Percentiles rank a stretch among this genome's conserved stretches.
Conservation (phyloP, 139 green algal species). For the Tetraselmis striata region DNA sequence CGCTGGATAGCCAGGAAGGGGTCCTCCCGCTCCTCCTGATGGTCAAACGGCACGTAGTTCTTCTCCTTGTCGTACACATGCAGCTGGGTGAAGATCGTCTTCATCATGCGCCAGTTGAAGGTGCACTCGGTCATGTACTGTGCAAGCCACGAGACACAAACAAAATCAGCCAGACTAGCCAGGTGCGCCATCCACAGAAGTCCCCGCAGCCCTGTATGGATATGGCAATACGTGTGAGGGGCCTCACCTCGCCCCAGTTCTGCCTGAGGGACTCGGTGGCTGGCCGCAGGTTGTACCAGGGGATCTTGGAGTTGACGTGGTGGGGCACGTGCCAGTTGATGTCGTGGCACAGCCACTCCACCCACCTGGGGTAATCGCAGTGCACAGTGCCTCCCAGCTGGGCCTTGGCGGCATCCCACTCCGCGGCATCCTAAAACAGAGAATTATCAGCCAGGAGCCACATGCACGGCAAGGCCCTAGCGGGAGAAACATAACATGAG, state of each 20-base stretch:
- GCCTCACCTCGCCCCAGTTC: slow-evolving; percentile 64
- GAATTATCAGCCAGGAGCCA: no score
- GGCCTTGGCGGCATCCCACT: slow-evolving; percentile 89
- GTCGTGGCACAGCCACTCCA: slow-evolving; percentile 94
- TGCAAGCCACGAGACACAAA: neutral
- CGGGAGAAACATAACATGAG: no score
- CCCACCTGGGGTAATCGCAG: slow-evolving; percentile 89
- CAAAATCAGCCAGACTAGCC: neutral
- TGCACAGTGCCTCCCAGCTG: slow-evolving; percentile 91
- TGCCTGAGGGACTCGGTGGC: slow-evolving; percentile 57
- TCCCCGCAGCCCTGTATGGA: no score
- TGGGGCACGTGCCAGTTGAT: slow-evolving; percentile 96
- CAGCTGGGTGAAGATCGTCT: slow-evolving; percentile 85
- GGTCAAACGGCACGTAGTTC: slow-evolving; percentile 85
- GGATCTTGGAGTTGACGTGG: slow-evolving; percentile 91
- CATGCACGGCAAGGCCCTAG: neutral
- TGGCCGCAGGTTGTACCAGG: slow-evolving; percentile 53
- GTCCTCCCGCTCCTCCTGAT: slow-evolving; percentile 51
- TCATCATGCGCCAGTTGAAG: slow-evolving; percentile 92
- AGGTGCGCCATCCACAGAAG: no score
- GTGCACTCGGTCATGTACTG: slow-evolving; percentile 89
- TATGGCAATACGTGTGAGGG: no score
- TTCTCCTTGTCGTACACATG: slow-evolving; percentile 82
- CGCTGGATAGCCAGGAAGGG: slow-evolving; percentile 69
- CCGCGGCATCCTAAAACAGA: slow-evolving; percentile 32